Evolutionary conservation across 2,329 filamentous ascomycete species (phyloP).

Genomic region (Lachnellula cervina): DNA sequence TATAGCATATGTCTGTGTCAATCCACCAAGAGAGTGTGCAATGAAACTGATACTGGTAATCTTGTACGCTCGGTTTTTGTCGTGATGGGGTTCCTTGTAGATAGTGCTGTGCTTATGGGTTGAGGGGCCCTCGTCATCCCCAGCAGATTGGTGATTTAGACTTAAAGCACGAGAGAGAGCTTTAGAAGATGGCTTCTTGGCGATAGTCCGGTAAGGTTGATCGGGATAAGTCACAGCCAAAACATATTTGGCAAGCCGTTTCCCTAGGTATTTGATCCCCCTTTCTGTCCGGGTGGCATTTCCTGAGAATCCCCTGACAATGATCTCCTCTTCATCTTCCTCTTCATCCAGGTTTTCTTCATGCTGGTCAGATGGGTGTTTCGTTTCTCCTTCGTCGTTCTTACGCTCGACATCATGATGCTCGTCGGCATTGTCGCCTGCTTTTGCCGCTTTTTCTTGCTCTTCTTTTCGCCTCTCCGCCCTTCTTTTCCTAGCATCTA

Average conservation of each 20-base stretch:
- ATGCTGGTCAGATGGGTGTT: constrained; percentile 6
- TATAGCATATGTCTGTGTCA: constrained; percentile 89
- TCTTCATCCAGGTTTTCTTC: constrained; percentile 25
- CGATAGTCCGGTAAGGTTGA: constrained; percentile 73
- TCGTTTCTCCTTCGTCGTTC: constrained; percentile 14
- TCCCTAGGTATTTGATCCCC: constrained; percentile 95
- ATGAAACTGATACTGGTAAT: constrained; percentile 96
- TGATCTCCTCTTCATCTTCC: constrained; percentile 73
- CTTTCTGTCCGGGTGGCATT: constrained; percentile 89
- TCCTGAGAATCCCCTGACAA: constrained; percentile 84
- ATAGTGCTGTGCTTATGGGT: constrained; percentile 59
- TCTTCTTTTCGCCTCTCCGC: constrained; percentile 42
- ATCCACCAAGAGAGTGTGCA: constrained; percentile 82
- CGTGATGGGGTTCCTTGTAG: constrained; percentile 37
- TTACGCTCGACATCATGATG: constrained; percentile 16
- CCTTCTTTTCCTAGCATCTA: constrained; percentile 60
- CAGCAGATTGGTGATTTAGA: constrained; percentile 29
- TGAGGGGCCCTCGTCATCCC: constrained; percentile 42
- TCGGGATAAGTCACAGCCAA: constrained; percentile 89
- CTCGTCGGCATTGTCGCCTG: constrained; percentile 17
- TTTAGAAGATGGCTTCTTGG: constrained; percentile 42
- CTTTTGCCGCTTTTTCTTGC: constrained; percentile 16
- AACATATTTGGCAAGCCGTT: constrained; percentile 86
- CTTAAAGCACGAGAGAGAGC: constrained; percentile 36
- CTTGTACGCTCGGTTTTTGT: constrained; percentile 59